phyloP scores from a whole-genome alignment of 352 stramenopile species.

The Phytophthora capsici region DNA sequence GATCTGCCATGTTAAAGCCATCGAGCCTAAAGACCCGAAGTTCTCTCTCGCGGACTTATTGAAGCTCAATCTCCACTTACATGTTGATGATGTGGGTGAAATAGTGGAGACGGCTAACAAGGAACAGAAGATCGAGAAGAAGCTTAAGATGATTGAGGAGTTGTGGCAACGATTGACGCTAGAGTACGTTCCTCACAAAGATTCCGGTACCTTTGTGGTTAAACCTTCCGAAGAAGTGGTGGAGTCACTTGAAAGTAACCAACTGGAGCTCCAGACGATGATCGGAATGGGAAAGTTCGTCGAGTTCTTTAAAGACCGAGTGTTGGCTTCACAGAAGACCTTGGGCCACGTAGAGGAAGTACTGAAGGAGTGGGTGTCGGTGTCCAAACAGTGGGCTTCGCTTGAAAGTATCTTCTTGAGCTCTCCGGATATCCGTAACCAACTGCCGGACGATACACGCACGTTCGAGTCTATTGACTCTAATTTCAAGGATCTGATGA shows the following conservation, averaged over 20 bases:
- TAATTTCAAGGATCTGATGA: slow-evolving; percentile 92
- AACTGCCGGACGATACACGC: slow-evolving; percentile 85
- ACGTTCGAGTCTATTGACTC: slow-evolving; percentile 91
- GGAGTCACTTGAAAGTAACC: slow-evolving; percentile 87
- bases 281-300: slow-evolving; percentile 93
- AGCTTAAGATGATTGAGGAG: slow-evolving; percentile 89
- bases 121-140: slow-evolving; percentile 92
- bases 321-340: slow-evolving; percentile 79
- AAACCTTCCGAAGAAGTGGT: slow-evolving; percentile 89
- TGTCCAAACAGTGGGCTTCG: slow-evolving; percentile 89
- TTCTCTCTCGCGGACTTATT: slow-evolving; percentile 86
- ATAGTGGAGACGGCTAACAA: slow-evolving; percentile 91
- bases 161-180: slow-evolving; percentile 83
- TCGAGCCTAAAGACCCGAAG: slow-evolving; percentile 84
- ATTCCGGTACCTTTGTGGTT: slow-evolving; percentile 85
- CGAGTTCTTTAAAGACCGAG: slow-evolving; percentile 90
- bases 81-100: slow-evolving; percentile 88
- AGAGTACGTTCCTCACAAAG: slow-evolving; percentile 89
- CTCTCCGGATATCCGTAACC: slow-evolving; percentile 89
- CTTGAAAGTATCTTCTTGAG: slow-evolving; percentile 91
- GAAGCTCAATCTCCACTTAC: slow-evolving; percentile 82
- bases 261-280: slow-evolving; percentile 90
- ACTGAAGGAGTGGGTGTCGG: slow-evolving; percentile 87
- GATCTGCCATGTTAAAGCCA: slow-evolving; percentile 89
- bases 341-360: slow-evolving; percentile 88